These are phyloP conservation scores for Dianthus caryophyllus DNA, from an alignment of 148 eudicot genomes.

Conservation along the genomic window DNA sequence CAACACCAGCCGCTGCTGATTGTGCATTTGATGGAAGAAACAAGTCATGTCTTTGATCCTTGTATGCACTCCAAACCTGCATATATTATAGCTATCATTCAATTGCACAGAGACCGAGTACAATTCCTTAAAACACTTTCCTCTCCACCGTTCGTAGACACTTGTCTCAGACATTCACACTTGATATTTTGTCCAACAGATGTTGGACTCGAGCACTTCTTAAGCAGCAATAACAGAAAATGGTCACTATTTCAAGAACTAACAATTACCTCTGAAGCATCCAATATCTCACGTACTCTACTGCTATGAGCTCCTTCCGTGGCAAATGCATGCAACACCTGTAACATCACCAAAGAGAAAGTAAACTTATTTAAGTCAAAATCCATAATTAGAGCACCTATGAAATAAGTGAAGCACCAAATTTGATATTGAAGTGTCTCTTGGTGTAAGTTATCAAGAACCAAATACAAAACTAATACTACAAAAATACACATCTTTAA, in stretches of 20 bases:
- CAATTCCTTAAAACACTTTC: neutral
- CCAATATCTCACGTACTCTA: conserved; percentile 84
- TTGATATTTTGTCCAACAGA: neutral
- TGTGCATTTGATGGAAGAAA: conserved; percentile 99
- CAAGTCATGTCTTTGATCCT: conserved; percentile 92
- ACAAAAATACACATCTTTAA: too few relatives aligned
- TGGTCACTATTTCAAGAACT: neutral
- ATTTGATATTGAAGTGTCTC: neutral
- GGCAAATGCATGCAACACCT: conserved; percentile 98
- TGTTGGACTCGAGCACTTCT: neutral
- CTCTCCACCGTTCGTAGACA: neutral
- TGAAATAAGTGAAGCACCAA: neutral
- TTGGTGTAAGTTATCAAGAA: neutral
- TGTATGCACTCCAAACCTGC: conserved; percentile 97
- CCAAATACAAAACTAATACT: too few relatives aligned
- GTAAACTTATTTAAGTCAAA: too few relatives aligned
- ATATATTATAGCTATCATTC: conserved; percentile 4
- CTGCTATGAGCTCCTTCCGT: conserved; percentile 92
- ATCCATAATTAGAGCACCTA: neutral
- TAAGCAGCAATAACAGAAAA: neutral
- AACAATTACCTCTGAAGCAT: conserved; percentile 77
- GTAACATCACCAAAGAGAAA: conserved; percentile 21
- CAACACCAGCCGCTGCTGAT: conserved; percentile 90
- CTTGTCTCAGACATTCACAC: neutral
- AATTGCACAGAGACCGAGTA: neutral